A percentile compares a stretch with the other conserved stretches of the same genome.
These are phyloP conservation scores for Penicillium digitatum DNA, from an alignment of 2,329 filamentous ascomycete species.

Conservation along the genomic window DNA sequence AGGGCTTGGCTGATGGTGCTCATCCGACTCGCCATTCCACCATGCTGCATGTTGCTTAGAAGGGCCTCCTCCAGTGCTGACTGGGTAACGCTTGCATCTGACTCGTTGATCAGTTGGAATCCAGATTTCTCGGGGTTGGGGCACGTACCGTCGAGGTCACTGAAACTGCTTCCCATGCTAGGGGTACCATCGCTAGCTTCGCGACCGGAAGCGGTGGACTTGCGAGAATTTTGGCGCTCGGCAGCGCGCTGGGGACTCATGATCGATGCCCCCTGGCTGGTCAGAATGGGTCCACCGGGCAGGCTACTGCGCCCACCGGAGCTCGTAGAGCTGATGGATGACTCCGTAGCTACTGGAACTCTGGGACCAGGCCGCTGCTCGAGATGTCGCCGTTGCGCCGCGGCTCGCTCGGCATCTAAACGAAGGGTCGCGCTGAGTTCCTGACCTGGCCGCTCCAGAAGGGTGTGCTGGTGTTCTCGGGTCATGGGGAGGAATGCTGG, in stretches of 20 bases:
- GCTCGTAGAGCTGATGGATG: conserved; percentile 38
- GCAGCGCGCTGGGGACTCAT: conserved; percentile 47
- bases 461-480: conserved; percentile 17
- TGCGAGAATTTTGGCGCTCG: conserved; percentile 49
- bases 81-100: conserved; percentile 61
- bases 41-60: conserved; percentile 59
- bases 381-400: conserved; percentile 27
- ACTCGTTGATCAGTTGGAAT: neutral
- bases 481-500: conserved; percentile 46
- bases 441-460: conserved; percentile 24
- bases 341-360: conserved; percentile 24
- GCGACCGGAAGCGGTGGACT: conserved; percentile 32
- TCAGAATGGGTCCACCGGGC: conserved; percentile 19
- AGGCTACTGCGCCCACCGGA: conserved; percentile 32
- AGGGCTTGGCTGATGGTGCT: conserved; percentile 53
- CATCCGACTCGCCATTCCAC: conserved; percentile 48
- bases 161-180: conserved; percentile 64
- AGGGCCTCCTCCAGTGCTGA: conserved; percentile 62
- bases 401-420: conserved; percentile 30
- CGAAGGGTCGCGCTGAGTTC: conserved; percentile 44
- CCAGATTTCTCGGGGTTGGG: neutral
- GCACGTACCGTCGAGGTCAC: conserved; percentile 57
- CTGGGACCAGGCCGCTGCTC: conserved; percentile 22
- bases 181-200: conserved; percentile 55
- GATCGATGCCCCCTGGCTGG: conserved; percentile 19